Percentiles rank a stretch among this genome's conserved stretches.
Conservation (phyloP, 2,329 filamentous ascomycete genomes). For the Alternaria sp. region DNA sequence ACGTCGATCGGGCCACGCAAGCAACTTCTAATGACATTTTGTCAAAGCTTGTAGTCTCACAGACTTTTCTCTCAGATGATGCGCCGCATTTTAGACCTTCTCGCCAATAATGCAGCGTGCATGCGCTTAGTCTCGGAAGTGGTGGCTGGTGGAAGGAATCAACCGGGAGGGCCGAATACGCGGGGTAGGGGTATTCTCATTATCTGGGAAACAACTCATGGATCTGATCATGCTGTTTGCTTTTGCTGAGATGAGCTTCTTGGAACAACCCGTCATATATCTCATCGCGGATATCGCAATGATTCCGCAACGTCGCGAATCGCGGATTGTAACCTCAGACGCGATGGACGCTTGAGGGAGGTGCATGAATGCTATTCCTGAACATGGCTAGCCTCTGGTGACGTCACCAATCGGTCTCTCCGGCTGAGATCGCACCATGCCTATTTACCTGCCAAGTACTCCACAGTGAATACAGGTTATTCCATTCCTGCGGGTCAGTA, state of each 20-base stretch:
- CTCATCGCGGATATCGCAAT: not conserved
- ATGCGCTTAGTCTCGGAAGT: constrained; percentile 1
- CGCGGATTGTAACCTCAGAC: not conserved
- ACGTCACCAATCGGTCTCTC: constrained; percentile 20
- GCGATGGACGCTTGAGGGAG: constrained; percentile 5
- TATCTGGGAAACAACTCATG: not conserved
- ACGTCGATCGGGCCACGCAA: not conserved
- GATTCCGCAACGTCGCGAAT: not conserved
- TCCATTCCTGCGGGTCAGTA: constrained; percentile 18
- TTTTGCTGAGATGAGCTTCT: not conserved
- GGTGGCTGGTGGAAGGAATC: not conserved
- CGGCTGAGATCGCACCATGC: constrained; percentile 14
- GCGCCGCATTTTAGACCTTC: not conserved
- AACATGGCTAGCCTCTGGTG: constrained; percentile 7
- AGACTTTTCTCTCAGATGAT: constrained; percentile 1
- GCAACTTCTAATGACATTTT: not conserved
- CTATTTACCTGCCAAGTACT: constrained; percentile 17
- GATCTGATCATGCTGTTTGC: not conserved
- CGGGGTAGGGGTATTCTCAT: not conserved
- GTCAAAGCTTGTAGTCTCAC: not conserved
- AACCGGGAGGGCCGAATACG: not conserved
- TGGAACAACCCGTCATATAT: not conserved
- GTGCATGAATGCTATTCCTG: constrained; percentile 1
- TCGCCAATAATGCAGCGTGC: not conserved
- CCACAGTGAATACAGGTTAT: constrained; percentile 37